These are phyloP conservation scores for Backusella morwellensis DNA, from an alignment of 192 early-diverging fungal species.

Conservation along the genomic window DNA sequence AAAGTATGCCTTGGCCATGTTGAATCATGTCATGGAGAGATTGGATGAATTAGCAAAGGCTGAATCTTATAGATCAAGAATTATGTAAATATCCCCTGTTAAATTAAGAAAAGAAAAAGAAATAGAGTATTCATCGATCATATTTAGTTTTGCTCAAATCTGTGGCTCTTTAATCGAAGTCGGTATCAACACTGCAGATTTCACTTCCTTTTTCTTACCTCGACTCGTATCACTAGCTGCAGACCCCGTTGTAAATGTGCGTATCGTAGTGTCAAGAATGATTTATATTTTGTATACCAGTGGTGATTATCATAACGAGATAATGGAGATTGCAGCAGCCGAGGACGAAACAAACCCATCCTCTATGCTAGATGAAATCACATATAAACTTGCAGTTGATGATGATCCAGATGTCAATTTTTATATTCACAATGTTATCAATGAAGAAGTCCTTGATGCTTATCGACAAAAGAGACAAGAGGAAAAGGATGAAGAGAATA, in stretches of 20 bases:
- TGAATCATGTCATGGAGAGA: slow-evolving; percentile 38
- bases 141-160: slow-evolving; percentile 60
- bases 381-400: neutral
- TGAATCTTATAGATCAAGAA: slow-evolving; percentile 50
- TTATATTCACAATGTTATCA: neutral
- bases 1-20: slow-evolving; percentile 27
- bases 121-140: slow-evolving; percentile 42
- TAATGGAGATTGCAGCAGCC: neutral
- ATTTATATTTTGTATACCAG: slow-evolving; percentile 36
- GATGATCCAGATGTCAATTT: neutral
- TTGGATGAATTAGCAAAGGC: slow-evolving; percentile 44
- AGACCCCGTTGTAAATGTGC: slow-evolving; percentile 71
- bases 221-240: slow-evolving; percentile 52
- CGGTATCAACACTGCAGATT: slow-evolving; percentile 57
- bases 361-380: neutral
- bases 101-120: slow-evolving; percentile 33
- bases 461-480: neutral
- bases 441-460: neutral
- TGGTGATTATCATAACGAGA: slow-evolving; percentile 10
- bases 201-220: slow-evolving; percentile 70
- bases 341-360: neutral
- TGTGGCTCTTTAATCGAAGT: slow-evolving; percentile 61
- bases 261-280: slow-evolving; percentile 67
- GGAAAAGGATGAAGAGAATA: neutral
- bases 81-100: slow-evolving; percentile 49